Evolutionary conservation across 305 asterid species (phyloP).

Genomic region (Stenogyne calaminthoides): DNA sequence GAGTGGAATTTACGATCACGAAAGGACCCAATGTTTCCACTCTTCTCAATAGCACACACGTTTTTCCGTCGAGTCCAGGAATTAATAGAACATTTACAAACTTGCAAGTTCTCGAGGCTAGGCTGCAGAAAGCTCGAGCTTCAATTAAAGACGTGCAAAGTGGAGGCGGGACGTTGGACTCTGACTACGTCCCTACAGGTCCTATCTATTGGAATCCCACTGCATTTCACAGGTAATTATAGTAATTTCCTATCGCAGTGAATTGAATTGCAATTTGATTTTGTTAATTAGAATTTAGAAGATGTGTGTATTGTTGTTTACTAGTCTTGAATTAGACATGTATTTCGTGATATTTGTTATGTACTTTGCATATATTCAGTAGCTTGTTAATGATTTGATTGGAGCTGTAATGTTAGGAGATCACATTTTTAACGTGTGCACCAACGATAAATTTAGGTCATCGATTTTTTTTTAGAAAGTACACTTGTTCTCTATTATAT

Average conservation of each 20-base stretch:
- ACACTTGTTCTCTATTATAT: background rate
- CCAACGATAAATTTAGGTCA: background rate
- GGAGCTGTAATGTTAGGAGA: background rate
- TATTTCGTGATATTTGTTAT: background rate
- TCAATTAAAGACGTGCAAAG: constrained; percentile 43
- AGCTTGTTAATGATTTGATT: background rate
- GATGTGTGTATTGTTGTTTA: background rate
- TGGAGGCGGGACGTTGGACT: constrained; percentile 39
- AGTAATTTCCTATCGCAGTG: background rate
- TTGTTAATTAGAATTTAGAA: background rate
- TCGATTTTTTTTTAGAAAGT: background rate
- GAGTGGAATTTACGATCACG: constrained; percentile 30
- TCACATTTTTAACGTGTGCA: background rate
- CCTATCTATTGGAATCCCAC: constrained; percentile 68
- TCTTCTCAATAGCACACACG: constrained; percentile 37
- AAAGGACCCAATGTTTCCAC: constrained; percentile 29
- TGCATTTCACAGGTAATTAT: constrained; percentile 68
- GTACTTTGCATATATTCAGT: background rate
- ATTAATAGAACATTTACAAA: constrained; percentile 41
- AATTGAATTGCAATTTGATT: background rate
- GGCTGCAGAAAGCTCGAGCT: constrained; percentile 55
- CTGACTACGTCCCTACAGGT: constrained; percentile 56
- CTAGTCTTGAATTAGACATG: background rate
- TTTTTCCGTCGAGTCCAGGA: constrained; percentile 35
- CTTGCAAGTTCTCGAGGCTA: constrained; percentile 57